Evolutionary conservation across 345 rosid genomes (phyloP).

Genomic region (Gossypioides kirkii): DNA sequence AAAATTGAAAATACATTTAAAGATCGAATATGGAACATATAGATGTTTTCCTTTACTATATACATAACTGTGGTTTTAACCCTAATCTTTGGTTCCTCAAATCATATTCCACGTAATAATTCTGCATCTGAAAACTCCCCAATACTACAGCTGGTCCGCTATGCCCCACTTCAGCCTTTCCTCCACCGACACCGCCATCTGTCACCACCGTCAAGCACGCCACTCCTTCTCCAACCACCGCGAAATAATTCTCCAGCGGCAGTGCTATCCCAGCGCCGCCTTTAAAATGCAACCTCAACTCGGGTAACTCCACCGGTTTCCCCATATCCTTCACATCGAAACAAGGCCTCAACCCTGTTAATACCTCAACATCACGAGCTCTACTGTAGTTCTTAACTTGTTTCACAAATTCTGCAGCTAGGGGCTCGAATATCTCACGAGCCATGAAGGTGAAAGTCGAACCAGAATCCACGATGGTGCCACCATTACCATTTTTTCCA

Average conservation of each 20-base stretch:
- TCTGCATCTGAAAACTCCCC: slow-evolving; percentile 40
- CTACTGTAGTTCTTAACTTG: slow-evolving; percentile 26
- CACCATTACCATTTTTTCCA: slow-evolving; percentile 26
- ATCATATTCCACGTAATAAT: slow-evolving; percentile 41
- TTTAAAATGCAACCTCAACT: slow-evolving; percentile 30
- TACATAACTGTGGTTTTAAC: slow-evolving; percentile 27
- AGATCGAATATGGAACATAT: background rate
- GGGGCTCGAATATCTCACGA: slow-evolving; percentile 19
- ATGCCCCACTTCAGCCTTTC: background rate
- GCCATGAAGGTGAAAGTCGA: slow-evolving; percentile 36
- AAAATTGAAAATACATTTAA: background rate
- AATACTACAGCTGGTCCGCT: slow-evolving; percentile 33
- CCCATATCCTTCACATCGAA: slow-evolving; percentile 4
- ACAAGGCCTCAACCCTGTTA: slow-evolving; percentile 30
- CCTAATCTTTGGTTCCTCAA: slow-evolving; percentile 37
- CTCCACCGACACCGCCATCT: slow-evolving; percentile 19
- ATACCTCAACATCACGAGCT: slow-evolving; percentile 17
- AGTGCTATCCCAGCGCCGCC: slow-evolving; percentile 36
- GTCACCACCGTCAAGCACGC: slow-evolving; percentile 34
- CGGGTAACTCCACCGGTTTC: slow-evolving; percentile 21
- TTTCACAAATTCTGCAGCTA: slow-evolving; percentile 20
- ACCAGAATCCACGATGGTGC: slow-evolving; percentile 37
- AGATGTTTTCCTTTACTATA: background rate
- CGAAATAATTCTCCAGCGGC: slow-evolving; percentile 32
- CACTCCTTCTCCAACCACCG: slow-evolving; percentile 16